These are phyloP conservation scores for Reutealis trisperma DNA, from an alignment of 345 rosid species.

Conservation along the genomic window DNA sequence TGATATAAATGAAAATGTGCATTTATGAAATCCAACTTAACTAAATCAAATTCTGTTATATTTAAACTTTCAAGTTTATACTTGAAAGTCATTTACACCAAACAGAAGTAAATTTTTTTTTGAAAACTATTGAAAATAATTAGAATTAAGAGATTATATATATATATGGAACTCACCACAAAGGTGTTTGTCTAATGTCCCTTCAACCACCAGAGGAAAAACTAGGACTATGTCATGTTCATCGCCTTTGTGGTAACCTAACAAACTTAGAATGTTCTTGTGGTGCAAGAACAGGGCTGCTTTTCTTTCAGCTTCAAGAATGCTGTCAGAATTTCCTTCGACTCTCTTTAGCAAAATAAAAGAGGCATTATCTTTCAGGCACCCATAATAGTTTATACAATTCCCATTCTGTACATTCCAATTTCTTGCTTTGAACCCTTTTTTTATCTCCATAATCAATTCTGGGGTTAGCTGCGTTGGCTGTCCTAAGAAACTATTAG, in stretches of 20 bases:
- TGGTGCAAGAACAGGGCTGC: slow-evolving; percentile 36
- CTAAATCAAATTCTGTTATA: too few relatives aligned
- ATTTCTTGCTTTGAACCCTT: slow-evolving; percentile 24
- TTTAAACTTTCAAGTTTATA: too few relatives aligned
- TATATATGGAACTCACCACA: slow-evolving; percentile 23
- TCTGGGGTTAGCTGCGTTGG: slow-evolving; percentile 44
- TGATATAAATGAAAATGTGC: too few relatives aligned
- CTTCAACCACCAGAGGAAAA: slow-evolving; percentile 20
- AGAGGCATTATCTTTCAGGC: slow-evolving; percentile 4
- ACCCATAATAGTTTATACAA: slow-evolving; percentile 23
- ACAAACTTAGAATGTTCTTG: slow-evolving; percentile 28
- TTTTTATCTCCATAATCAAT: slow-evolving; percentile 28
- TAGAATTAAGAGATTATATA: too few relatives aligned
- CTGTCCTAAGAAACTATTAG: background rate
- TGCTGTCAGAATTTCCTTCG: background rate
- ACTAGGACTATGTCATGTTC: slow-evolving; percentile 27
- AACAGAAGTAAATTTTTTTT: too few relatives aligned
- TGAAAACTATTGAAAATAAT: too few relatives aligned
- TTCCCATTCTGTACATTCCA: slow-evolving; percentile 8
- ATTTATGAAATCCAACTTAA: too few relatives aligned
- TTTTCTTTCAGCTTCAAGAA: slow-evolving; percentile 40
- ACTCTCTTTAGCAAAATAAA: slow-evolving; percentile 29
- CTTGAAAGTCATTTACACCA: too few relatives aligned
- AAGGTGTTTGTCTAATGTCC: slow-evolving; percentile 28
- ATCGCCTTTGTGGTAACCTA: slow-evolving; percentile 30